Percentiles rank a stretch among this genome's conserved stretches.
Conservation (phyloP, 2,329 filamentous ascomycete genomes). For the Talaromyces piceae region DNA sequence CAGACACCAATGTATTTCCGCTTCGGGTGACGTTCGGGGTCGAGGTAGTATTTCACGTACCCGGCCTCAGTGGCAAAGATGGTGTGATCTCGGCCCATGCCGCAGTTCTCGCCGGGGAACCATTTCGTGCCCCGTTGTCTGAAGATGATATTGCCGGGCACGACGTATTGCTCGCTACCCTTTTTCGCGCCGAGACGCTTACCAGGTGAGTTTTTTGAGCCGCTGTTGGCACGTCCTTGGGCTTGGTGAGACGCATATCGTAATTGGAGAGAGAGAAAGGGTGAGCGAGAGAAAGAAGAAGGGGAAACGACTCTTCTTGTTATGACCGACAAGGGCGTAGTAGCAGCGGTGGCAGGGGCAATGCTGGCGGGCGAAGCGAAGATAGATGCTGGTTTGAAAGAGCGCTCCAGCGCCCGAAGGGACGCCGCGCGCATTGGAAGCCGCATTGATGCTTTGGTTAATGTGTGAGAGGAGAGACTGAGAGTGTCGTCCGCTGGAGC, state of each 20-base stretch:
- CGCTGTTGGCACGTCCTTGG: conserved; percentile 59
- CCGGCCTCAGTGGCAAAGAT: conserved; percentile 79
- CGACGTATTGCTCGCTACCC: conserved; percentile 84
- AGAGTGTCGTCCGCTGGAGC: not conserved
- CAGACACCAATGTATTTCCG: conserved; percentile 92
- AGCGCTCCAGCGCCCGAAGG: conserved; percentile 31
- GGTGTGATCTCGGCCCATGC: conserved; percentile 92
- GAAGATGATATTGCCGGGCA: conserved; percentile 96
- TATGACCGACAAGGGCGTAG: conserved; percentile 18
- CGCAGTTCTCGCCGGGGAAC: conserved; percentile 92
- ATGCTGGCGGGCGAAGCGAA: conserved; percentile 18
- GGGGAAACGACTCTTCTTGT: conserved; percentile 13
- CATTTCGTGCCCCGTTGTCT: conserved; percentile 90
- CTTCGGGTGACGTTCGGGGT: conserved; percentile 72
- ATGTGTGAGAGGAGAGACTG: not conserved
- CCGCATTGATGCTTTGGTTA: conserved; percentile 22
- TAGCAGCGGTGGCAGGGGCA: conserved; percentile 9
- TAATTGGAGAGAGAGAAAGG: conserved; percentile 39
- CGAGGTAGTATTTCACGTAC: conserved; percentile 95
- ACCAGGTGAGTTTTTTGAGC: conserved; percentile 61
- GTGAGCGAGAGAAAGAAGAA: conserved; percentile 23
- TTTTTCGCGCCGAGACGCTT: conserved; percentile 95
- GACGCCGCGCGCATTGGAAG: conserved; percentile 35
- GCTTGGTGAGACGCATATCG: conserved; percentile 58
- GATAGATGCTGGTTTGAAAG: conserved; percentile 25